Base-by-base conservation (phyloP, 2,329 filamentous ascomycete species). In the Hypoxylon sp. region DNA sequence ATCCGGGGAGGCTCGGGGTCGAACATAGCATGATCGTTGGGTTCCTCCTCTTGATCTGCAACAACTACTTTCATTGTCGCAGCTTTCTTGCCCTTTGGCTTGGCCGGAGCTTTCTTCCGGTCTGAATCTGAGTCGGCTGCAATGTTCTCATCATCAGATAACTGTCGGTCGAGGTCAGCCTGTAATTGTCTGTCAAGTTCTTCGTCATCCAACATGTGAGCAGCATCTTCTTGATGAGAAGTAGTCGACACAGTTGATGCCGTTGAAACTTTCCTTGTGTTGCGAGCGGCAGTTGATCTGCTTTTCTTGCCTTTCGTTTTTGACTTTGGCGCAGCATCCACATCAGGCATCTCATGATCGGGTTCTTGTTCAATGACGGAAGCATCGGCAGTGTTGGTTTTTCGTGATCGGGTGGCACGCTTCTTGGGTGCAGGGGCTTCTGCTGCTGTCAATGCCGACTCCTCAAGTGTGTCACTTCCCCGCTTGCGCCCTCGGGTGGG, bases 181-280 rank as follows among this genome's bases (percentile, higher is more conserved):
- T 91, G 86, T 0, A 93, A 81, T 53, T 88, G 88, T 22, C 86
- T 86, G 57, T 93, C 89, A 39, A 92, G 85, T 69, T 92, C 90
- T 1, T 89, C 87, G 67, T 92, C 89, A 60, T 88, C 84, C 0
- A 86, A 85, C 10, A 87, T 79, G 3, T 79, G 78, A 14, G 80
- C 80, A n/a, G 82, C 75, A 4, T 81, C 77, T 3, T 74, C 76
- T 37, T 70, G 33, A 3, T 81, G 64, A 1, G 81, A 81, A 3
- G 74, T 81, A 6, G 81, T 74, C 1, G 82, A 80, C 0, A 82
- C 80, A 35, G 84, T 84, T 1, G 87, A 86, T 35, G 83, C 80
- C 39, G 80, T 77, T 1, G 88, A 90, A 1, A 77, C 77, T 70
- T 88, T 88, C 33, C 85, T 83, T 9, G 75, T 70, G 6, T 67